Conservation (phyloP, 768 basidiomycete genomes). For the Tylopilus intermedius region DNA sequence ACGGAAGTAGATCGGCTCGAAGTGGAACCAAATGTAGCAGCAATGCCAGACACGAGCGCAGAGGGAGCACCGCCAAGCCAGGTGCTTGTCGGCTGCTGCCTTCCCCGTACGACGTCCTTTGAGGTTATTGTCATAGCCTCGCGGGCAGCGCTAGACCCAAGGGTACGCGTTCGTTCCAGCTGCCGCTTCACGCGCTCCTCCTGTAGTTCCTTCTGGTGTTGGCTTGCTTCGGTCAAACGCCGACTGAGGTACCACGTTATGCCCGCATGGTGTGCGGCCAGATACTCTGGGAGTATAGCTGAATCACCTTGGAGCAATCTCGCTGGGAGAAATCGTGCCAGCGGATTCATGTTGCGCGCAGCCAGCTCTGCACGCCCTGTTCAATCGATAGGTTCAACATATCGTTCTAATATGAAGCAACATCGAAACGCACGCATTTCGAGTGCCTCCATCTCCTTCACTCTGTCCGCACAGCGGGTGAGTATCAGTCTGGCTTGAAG, state of each 20-base stretch:
- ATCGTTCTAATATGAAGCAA: slow-evolving; percentile 12
- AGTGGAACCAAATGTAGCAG: slow-evolving; percentile 53
- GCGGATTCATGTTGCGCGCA: slow-evolving; percentile 57
- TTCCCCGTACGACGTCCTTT: slow-evolving; percentile 23
- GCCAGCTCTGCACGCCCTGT: slow-evolving; percentile 65
- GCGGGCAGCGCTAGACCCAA: slow-evolving; percentile 74
- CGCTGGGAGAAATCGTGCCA: slow-evolving; percentile 66
- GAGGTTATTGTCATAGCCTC: slow-evolving; percentile 49
- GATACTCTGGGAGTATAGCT: slow-evolving; percentile 48
- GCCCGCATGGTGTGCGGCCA: slow-evolving; percentile 88
- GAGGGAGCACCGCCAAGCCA: slow-evolving; percentile 61
- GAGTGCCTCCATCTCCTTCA: slow-evolving; percentile 80
- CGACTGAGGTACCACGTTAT: slow-evolving; percentile 89
- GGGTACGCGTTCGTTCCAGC: slow-evolving; percentile 73
- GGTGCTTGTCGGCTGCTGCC: slow-evolving; percentile 30
- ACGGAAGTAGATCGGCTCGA: slow-evolving; percentile 29
- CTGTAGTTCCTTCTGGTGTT: slow-evolving; percentile 82
- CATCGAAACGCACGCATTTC: slow-evolving; percentile 70
- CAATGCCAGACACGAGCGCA: slow-evolving; percentile 50
- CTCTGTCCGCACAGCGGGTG: slow-evolving; percentile 77
- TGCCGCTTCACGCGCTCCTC: slow-evolving; percentile 90
- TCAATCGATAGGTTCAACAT: slow-evolving; percentile 14
- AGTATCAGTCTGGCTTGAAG: slow-evolving; percentile 84
- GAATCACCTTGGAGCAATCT: slow-evolving; percentile 62
- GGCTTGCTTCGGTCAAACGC: slow-evolving; percentile 73